Percentiles rank a stretch among this genome's conserved stretches.
Evolutionary conservation across 2,329 filamentous ascomycete genomes (phyloP).

Genomic region (Akanthomyces uredinophilus): DNA sequence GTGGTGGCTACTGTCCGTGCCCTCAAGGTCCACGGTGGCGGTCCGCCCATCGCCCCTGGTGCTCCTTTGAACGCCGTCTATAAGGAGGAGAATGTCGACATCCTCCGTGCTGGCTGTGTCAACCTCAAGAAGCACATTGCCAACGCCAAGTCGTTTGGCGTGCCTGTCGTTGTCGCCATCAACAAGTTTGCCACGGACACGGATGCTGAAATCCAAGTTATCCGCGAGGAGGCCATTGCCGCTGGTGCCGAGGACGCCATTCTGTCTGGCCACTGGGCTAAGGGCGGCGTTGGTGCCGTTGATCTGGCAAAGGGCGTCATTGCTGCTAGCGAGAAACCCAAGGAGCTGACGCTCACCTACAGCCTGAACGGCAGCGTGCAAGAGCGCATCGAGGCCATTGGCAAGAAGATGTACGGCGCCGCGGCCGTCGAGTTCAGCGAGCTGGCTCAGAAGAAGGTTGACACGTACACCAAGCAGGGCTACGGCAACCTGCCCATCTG

Average conservation of each 20-base stretch:
- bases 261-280: constrained; percentile 92
- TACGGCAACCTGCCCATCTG: constrained; percentile 93
- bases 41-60: constrained; percentile 86
- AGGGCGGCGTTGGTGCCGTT: constrained; percentile 84
- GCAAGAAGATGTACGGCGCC: constrained; percentile 91
- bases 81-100: constrained; percentile 86
- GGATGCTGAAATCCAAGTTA: constrained; percentile 80
- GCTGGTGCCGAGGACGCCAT: constrained; percentile 94
- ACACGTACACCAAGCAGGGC: constrained; percentile 88
- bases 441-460: constrained; percentile 91
- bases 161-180: constrained; percentile 93
- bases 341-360: constrained; percentile 86
- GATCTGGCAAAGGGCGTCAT: constrained; percentile 86
- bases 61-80: constrained; percentile 83
- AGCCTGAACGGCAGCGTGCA: constrained; percentile 72
- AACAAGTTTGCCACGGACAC: constrained; percentile 96
- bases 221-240: constrained; percentile 84
- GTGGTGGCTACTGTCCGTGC: constrained; percentile 94
- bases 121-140: constrained; percentile 94
- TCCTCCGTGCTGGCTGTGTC: constrained; percentile 83
- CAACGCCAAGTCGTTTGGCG: constrained; percentile 83
- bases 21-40: constrained; percentile 93
- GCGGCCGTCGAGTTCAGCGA: constrained; percentile 87
- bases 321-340: constrained; percentile 73
- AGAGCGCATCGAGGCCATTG: constrained; percentile 86